Evolutionary conservation across 2,329 filamentous ascomycete species (phyloP).

Genomic region (Aspergillus candidus): DNA sequence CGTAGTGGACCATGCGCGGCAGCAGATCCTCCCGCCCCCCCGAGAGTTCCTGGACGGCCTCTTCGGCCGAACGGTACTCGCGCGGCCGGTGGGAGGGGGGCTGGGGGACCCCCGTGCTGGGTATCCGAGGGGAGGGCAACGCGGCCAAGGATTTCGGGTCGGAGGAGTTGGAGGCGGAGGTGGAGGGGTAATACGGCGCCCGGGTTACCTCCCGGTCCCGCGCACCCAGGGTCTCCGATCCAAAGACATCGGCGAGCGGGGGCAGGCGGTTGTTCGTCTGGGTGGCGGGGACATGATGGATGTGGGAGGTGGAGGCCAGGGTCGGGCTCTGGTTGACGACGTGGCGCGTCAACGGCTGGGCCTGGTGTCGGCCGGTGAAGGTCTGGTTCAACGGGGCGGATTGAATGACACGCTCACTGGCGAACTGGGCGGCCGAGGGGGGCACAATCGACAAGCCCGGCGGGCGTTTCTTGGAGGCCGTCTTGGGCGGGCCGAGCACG

Average conservation of each 20-base stretch:
- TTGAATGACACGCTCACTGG: conserved; percentile 90
- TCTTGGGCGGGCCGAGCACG: conserved; percentile 32
- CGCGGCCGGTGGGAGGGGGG: conserved; percentile 56
- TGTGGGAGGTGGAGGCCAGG: conserved; percentile 76
- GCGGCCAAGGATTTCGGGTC: conserved; percentile 61
- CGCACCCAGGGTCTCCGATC: conserved; percentile 60
- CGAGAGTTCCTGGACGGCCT: conserved; percentile 83
- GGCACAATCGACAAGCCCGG: conserved; percentile 92
- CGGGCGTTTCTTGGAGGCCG: conserved; percentile 51
- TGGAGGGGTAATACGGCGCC: conserved; percentile 45
- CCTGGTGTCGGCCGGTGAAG: conserved; percentile 83
- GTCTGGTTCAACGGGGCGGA: conserved; percentile 92
- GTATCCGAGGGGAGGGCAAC: conserved; percentile 71
- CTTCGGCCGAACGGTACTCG: conserved; percentile 93
- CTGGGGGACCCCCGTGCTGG: conserved; percentile 43
- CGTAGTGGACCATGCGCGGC: conserved; percentile 92
- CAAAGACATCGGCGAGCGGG: conserved; percentile 91
- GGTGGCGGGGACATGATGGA: conserved; percentile 79
- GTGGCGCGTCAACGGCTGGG: conserved; percentile 69
- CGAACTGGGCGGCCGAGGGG: conserved; percentile 85
- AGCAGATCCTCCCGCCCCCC: conserved; percentile 88
- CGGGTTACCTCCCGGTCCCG: conserved; percentile 32
- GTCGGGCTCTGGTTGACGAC: conserved; percentile 75
- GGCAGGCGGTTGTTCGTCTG: conserved; percentile 90
- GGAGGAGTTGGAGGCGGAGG: conserved; percentile 56